Evolutionary conservation across 208 protist species (phyloP).

Genomic region (Herpetomonas samuelpessoai): DNA sequence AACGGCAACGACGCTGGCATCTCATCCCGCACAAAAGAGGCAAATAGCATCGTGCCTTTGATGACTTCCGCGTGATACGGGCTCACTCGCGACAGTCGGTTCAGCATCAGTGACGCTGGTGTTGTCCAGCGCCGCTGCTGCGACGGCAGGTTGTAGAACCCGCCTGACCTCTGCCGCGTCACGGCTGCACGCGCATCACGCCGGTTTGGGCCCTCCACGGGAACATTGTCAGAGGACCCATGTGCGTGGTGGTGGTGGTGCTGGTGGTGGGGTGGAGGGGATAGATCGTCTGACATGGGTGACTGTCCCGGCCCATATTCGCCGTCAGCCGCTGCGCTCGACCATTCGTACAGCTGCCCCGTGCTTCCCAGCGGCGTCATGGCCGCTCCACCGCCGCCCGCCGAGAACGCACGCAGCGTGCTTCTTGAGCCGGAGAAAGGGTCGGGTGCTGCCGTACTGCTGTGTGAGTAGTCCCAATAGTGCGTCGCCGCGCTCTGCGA

Average conservation of each 20-base stretch:
- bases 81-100: slow-evolving; percentile 17
- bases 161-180: no score
- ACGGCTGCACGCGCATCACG: not conserved
- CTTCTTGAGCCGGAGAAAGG: not conserved
- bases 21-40: slow-evolving; percentile 25
- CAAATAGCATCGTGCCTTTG: slow-evolving; percentile 36
- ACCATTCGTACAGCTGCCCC: not conserved
- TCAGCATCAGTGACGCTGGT: slow-evolving; percentile 16
- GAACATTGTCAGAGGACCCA: no score
- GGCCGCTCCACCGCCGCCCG: not conserved
- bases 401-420: not conserved
- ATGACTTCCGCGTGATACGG: slow-evolving; percentile 28
- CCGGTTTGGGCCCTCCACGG: slow-evolving; percentile 1
- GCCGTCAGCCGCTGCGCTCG: not conserved
- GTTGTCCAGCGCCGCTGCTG: slow-evolving; percentile 1
- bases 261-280: not conserved
- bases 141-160: no score
- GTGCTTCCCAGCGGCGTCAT: not conserved
- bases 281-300: no score
- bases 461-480: not conserved
- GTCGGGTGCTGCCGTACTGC: not conserved
- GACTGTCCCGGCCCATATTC: no score
- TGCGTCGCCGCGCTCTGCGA: not conserved
- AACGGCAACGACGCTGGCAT: not conserved
- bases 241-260: not conserved